Percentiles rank a stretch among this genome's conserved stretches.
Conservation (phyloP, 345 rosid species). For the Aquilaria yunnanensis region DNA sequence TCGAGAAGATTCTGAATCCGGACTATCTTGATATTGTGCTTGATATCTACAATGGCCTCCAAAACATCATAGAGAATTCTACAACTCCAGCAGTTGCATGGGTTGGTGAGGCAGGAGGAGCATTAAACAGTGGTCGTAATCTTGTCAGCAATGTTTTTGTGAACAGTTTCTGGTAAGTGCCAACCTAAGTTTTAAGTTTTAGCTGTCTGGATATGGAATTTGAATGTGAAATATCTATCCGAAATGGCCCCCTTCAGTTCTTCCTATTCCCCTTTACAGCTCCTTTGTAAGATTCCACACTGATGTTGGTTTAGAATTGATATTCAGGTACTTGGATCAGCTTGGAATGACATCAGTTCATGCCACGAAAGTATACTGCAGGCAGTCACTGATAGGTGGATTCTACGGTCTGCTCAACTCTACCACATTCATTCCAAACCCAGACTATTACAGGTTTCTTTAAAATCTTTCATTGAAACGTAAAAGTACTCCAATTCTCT, state of each 20-base stretch:
- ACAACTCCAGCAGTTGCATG: constrained; percentile 58
- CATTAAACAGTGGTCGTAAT: constrained; percentile 85
- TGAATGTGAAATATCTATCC: no score
- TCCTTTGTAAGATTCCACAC: constrained; percentile 6
- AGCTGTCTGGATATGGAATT: no score
- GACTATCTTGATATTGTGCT: constrained; percentile 53
- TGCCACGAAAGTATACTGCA: constrained; percentile 84
- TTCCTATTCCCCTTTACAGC: background rate
- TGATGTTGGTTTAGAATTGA: constrained; percentile 2
- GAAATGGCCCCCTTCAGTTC: no score
- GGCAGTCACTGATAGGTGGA: constrained; percentile 87
- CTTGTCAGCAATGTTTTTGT: constrained; percentile 83
- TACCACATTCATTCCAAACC: constrained; percentile 75
- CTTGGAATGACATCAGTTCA: constrained; percentile 70
- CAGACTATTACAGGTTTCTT: constrained; percentile 81
- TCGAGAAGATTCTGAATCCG: constrained; percentile 77
- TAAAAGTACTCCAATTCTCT: background rate
- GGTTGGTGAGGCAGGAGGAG: constrained; percentile 99
- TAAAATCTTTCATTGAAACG: background rate
- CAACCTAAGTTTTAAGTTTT: constrained; percentile 5
- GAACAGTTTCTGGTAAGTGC: constrained; percentile 77
- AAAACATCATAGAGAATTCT: constrained; percentile 43
- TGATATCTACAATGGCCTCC: constrained; percentile 43
- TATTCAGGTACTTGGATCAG: constrained; percentile 82
- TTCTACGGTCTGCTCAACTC: constrained; percentile 83